Base-by-base conservation (phyloP, 2,329 filamentous ascomycete species). In the Furcasterigmium sp. region DNA sequence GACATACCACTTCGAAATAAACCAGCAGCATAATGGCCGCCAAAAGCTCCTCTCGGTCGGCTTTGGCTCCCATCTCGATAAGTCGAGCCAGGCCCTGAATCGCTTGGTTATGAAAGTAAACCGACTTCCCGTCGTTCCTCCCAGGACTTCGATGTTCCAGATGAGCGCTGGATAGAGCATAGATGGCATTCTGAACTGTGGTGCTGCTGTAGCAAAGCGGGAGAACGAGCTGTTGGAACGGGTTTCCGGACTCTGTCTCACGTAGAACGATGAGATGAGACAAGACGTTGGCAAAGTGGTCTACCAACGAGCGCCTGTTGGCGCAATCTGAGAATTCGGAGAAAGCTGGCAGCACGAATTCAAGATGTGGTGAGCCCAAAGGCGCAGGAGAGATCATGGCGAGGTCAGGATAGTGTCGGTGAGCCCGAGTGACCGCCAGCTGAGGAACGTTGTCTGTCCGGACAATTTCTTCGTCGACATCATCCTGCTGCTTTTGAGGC, bases 101-200 rank as follows among this genome's bases (percentile, higher is more conserved):
- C 10, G 79, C 78, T 53, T 70, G 68, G 46, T 75, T 80, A 48
- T 83, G 79, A 48, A 81, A 82, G 47, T 72, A 71, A 2, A 80
- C 59, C 28, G 78, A 80, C 51, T 72, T 75, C 51, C 82, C 76
- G 20, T 71, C 62, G 6, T 78, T 63, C 10, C 47, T 32, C 4
- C 48, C 48, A 11, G 46, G 42, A 2, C 75, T 76, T 20, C 76
- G 65, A 39, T 78, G 88, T 51, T 91, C 85, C 45, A 94, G 69
- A 58, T 95, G 93, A 46, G 90, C 91, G 44, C 85, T 87, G 1
- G 88, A 80, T 8, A 96, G 69, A 1, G 90, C 89, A 46, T 87
- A 90, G 46, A 96, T 85, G 9, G 90, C 88, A 56, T 93, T 88
- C 60, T 87, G 85, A 4, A 95, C 73, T 1, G 78, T 73, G 1